Evolutionary conservation across 2,329 filamentous ascomycete species (phyloP), one percentile per base, ranked within the genome.

Genomic region (Alternaria brassicicola): DNA sequence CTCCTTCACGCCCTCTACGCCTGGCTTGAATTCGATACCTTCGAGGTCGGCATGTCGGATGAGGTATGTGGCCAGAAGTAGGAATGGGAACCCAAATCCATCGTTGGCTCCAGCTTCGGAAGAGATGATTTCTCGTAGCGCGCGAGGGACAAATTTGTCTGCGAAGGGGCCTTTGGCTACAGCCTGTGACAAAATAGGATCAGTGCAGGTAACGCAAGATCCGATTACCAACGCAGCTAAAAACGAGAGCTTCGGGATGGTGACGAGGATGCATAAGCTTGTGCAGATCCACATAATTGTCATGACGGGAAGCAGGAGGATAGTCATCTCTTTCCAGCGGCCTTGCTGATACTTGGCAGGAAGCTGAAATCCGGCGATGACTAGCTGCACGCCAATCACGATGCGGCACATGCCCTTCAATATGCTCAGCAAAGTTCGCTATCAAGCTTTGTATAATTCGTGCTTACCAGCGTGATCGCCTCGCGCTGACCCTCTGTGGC

Each of bases 151-250:
- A 57, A 83, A 88, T 58, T 86, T 87, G 65, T 88, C 86, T 0
- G 86, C 81, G 63, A 89, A 88, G 0, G 85, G 83, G 0, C 85
- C 85, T 68, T 88, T 88, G 17, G 86, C 86, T 15, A 88, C 81
- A 25, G 85, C 84, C 64, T 88, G 85, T 0, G 85, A 87, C 5
- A 88, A 76, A n/a, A 88, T 79, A 0, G 86, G 86, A 59, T 88
- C 86, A 0, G 86, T 88, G 55, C 82, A 86, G 3, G 86, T 87
- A 10, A 88, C 85, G 49, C 84, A 87, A 0, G 86, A 85, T 2
- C 81, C 85, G 58, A 88, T 85, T 19, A 85, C 85, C 38, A 88
- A 75, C 1, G 84, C 80, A 2, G 68, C 58, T 13, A 73, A 59
- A 13, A 86, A 76, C 0, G 82, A 81, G 9, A 88, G 59, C 23